phyloP scores from a whole-genome alignment of 176 grass and related monocot species.

The Bromus sterilis region DNA sequence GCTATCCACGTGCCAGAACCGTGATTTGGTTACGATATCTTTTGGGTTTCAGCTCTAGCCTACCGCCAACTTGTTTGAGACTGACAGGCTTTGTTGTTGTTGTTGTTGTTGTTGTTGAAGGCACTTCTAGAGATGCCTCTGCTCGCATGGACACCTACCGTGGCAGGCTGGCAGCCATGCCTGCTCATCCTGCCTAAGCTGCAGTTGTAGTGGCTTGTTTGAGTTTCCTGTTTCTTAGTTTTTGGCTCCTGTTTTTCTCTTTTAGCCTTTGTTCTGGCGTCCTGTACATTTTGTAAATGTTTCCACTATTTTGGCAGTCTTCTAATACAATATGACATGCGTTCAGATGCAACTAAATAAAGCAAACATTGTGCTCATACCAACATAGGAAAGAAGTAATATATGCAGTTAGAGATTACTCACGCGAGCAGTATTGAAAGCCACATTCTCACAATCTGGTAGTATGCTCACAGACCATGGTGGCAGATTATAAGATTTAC shows the following conservation, averaged over 20 bases:
- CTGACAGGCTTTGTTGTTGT: too few species aligned
- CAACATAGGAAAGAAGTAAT: conserved; percentile 7
- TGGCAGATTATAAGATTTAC: conserved; percentile 63
- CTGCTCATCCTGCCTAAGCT: neutral
- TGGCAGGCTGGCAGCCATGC: neutral
- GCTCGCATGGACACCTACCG: neutral
- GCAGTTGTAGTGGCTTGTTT: neutral
- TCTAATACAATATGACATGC: neutral
- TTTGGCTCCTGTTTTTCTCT: neutral
- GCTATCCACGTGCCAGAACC: too few species aligned
- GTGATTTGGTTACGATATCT: too few species aligned
- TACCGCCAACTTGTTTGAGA: too few species aligned
- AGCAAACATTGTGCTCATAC: neutral
- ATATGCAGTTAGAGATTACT: conserved; percentile 6
- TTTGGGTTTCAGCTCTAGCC: too few species aligned
- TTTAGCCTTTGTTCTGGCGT: neutral
- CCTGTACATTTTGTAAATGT: neutral
- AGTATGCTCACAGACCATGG: conserved; percentile 99
- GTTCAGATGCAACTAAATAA: neutral
- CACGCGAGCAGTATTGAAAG: conserved; percentile 86
- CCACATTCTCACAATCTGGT: conserved; percentile 81
- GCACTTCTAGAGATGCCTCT: neutral
- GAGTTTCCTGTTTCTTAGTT: neutral
- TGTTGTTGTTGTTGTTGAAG: too few species aligned
- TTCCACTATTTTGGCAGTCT: neutral